Base-by-base conservation (phyloP, 2,329 filamentous ascomycete species). In the Penicillium sclerotigenum region DNA sequence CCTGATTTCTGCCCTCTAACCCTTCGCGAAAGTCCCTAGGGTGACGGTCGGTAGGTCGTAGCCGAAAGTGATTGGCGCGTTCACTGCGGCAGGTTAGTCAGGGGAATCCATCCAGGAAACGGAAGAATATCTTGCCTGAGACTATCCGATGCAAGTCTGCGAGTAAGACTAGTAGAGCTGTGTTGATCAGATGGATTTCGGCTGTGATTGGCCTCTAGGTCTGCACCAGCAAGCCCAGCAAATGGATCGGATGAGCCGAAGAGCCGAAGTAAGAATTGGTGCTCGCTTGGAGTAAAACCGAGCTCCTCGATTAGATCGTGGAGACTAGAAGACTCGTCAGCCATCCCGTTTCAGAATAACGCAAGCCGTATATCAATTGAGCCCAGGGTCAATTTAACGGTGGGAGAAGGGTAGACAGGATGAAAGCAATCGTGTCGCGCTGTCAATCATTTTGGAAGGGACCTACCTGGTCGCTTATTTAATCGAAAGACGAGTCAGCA, bases 1-100 rank as follows among this genome's bases (percentile, higher is more conserved):
- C 10, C 16, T 5, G 13, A 2, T 49, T 13, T 31, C 36, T 47
- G 22, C 31, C 13, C 29, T 37, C 40, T 20, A 8, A 14, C 5
- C 40, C 31, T 36, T 52, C 20, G n/a, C 13, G 22, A 29, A 18
- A 18, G 26, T n/a, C 20, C 33, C 26, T 13, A 2, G 34, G 24
- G 28, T 3, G 20, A 24, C 10, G 16, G 7, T 48, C 16, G 20
- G 3, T n/a, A 5, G 43, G 14, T 40, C 33, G 10, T 28, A 31
- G 20, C 41, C 18, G 18, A 18, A 16, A 11, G 13, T 51, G 49
- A 33, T 46, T 26, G 11, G 34, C 24, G 3, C 34, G 43, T 40
- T 54, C 51, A 24, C 51, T 54, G 43, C 7, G 10, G 18, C 3
- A 47, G 20, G 51, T 54, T 34, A 54, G 51, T 13, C 7, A 33